Evolutionary conservation across 768 basidiomycete species (phyloP), one percentile per base, ranked within the genome.

Genomic region (Clathrus columnatus): DNA sequence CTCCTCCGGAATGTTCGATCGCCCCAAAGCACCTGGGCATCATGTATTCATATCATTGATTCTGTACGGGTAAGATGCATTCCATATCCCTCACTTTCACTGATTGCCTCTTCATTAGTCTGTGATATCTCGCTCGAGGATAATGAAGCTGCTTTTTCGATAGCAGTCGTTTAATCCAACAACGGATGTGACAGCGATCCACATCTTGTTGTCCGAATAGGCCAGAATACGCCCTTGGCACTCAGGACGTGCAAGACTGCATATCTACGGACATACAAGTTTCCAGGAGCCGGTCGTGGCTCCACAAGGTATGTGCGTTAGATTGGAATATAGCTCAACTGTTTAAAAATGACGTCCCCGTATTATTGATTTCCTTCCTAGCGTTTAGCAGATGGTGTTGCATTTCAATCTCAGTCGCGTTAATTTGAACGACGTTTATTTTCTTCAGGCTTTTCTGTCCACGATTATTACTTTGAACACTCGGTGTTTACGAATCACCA

Each of bases 171-270:
- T 6, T 84, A 91, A 11, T 98, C 97, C 69, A n/a, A n/a, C n/a
- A 71, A 84, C 27, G 84, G 83, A 18, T 79, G 80, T 29, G 77
- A 78, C 18, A 83, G 84, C 49, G 93, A 98, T 61, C 69, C 87
- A n/a, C 85, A 90, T 65, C 80, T 99, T 32, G 91, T 98, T 7
- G 91, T 98, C 44, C 95, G 95, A 20, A 96, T 95, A 0, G 94
- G 91, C 1, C 83, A 87, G 23, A 85, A 94, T 61, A 91, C 91
- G 0, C 75, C 82, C 44, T 71, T 98, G 26, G 76, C 86, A 1
- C 96, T 96, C 2, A 82, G 91, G 24, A 84, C 91, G 57, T 96
- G 92, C 70, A 81, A 82, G 18, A 88, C 82, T 60, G 96, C 93
- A 5, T 98, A 82, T 73, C 70, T 99, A 62, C 77, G 93, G 56